These are phyloP conservation scores for Tolypocladium ophioglossoides DNA, from an alignment of 2,329 filamentous ascomycete genomes.

Conservation along the genomic window DNA sequence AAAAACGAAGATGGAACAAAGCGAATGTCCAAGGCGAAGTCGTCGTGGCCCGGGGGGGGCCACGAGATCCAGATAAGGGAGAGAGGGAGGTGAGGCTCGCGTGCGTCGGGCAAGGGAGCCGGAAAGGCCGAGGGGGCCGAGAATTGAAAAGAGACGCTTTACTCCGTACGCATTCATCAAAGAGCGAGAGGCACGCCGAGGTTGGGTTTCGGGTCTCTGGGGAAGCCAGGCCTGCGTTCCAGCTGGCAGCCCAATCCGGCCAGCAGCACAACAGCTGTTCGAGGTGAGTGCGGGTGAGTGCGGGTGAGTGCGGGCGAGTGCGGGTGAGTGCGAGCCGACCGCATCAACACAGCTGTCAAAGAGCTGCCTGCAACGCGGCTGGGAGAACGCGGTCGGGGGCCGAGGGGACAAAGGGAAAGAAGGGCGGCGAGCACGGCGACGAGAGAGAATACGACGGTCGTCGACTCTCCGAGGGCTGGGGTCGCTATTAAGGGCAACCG, in stretches of 20 bases:
- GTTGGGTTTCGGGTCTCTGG: neutral
- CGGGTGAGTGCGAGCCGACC: too few relatives aligned
- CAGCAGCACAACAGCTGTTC: neutral
- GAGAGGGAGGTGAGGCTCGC: neutral
- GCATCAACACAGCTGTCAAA: too few relatives aligned
- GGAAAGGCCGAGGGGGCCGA: neutral
- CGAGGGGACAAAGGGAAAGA: neutral
- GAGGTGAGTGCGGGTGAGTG: neutral
- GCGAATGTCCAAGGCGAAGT: neutral
- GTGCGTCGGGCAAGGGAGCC: neutral
- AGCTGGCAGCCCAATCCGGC: conserved; percentile 1
- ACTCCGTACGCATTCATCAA: conserved; percentile 2
- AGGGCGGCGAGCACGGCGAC: neutral
- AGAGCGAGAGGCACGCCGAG: neutral
- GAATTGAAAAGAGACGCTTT: neutral
- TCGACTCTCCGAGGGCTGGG: neutral
- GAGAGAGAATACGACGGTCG: neutral
- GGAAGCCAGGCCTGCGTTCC: conserved; percentile 1
- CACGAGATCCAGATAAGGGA: neutral
- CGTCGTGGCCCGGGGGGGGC: neutral
- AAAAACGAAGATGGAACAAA: neutral
- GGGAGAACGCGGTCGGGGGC: neutral
- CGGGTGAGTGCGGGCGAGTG: too few relatives aligned
- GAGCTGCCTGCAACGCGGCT: neutral
- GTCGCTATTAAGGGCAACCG: neutral